A percentile compares a stretch with the other conserved stretches of the same genome.
These are phyloP conservation scores for Oryza glaberrima DNA, from an alignment of 176 grass and related monocot species.

Conservation along the genomic window DNA sequence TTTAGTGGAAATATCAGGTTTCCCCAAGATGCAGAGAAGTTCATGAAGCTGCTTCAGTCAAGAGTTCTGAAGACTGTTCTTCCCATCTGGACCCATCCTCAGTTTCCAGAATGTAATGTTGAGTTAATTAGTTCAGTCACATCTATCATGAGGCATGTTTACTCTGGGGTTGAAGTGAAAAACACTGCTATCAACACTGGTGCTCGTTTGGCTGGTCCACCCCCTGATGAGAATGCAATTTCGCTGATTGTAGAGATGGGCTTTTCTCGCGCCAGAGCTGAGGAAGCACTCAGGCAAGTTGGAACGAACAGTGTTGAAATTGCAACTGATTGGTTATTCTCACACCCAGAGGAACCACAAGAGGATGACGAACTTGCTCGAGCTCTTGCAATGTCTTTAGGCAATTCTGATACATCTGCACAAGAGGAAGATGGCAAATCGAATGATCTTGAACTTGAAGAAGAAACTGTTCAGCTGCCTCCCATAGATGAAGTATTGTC, in stretches of 20 bases:
- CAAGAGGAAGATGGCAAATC: slow-evolving; percentile 64
- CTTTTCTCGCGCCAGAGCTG: slow-evolving; percentile 86
- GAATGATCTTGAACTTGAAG: slow-evolving; percentile 70
- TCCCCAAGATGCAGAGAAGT: slow-evolving; percentile 80
- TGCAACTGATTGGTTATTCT: slow-evolving; percentile 97
- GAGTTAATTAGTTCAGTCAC: slow-evolving; percentile 85
- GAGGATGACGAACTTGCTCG: slow-evolving; percentile 98
- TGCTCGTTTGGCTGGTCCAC: slow-evolving; percentile 74
- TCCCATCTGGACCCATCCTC: slow-evolving; percentile 91
- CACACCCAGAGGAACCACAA: slow-evolving; percentile 94
- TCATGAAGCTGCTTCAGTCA: slow-evolving; percentile 92
- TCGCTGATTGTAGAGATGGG: slow-evolving; percentile 98
- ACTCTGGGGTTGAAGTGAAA: slow-evolving; percentile 88
- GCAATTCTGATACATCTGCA: slow-evolving; percentile 68
- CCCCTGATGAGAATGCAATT: slow-evolving; percentile 92
- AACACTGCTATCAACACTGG: slow-evolving; percentile 49
- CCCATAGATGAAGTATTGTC: slow-evolving; percentile 86
- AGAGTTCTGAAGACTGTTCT: slow-evolving; percentile 90
- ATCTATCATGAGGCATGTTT: slow-evolving; percentile 96
- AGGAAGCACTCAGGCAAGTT: slow-evolving; percentile 95
- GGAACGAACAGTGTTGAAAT: slow-evolving; percentile 95
- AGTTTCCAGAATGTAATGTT: slow-evolving; percentile 83
- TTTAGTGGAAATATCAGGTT: slow-evolving; percentile 64
- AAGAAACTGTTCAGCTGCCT: slow-evolving; percentile 79
- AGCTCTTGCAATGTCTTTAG: slow-evolving; percentile 94